Evolutionary conservation across 495 filamentous ascomycete species (phyloP), one percentile per base, ranked within the genome.

Genomic region (Rhypophila decipiens): DNA sequence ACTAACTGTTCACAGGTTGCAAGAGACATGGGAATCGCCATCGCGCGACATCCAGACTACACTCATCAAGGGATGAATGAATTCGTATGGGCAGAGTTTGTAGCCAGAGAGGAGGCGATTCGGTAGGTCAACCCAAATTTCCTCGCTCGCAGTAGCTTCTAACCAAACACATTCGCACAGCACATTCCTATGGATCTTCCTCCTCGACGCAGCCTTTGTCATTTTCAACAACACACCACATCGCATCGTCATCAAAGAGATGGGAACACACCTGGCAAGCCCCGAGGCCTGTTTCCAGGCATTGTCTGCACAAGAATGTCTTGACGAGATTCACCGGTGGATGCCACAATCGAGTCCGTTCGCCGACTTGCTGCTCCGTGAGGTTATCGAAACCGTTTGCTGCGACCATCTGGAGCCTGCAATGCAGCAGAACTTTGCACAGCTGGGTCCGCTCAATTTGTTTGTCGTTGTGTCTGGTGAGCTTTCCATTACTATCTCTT

Each of bases 191-290:
- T 63, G 60, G 58, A 53, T 61, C 8, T 63, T 63, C 21, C 44
- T 63, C 7, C 33, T 63, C 20, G 60, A 63, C 36, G 53, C 60
- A 1, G 60, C 58, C 11, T 63, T 63, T 43, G 60, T 63, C 43
- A 63, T 63, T 31, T 63, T 63, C 50, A 63, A 63, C 39, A 63
- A 63, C 21, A 51, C 61, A 15, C 60, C 60, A 9, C 57, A 63
- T 31, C 52, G 60, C n/a, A 61, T 63, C 55, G 60, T 63, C 3
- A 58, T 61, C 52, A 63, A 63, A 47, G 60, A 63, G 47, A 61
- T 61, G 60, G 56, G 49, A 35, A 63, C 61, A 58, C 52, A 58
- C 39, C 49, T 63, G 58, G 60, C 58, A 11, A 56, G 52, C 21
- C 60, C 60, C 3, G 60, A 60, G 38, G 47, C 53, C 15, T 60